Conservation (phyloP, 805 yeast species). For the Suhomyces canberraensis region DNA sequence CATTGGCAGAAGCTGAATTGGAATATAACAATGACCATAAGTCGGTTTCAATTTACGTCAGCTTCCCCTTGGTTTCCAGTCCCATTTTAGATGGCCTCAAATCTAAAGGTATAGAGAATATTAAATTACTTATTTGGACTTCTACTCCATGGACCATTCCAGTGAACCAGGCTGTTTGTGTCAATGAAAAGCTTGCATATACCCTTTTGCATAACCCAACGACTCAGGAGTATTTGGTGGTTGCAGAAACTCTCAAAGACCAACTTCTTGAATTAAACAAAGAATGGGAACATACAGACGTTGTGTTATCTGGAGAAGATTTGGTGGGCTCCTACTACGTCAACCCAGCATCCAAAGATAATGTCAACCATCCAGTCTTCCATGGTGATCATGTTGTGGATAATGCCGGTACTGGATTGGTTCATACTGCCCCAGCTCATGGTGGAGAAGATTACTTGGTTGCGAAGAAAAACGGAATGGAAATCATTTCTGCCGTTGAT, state of each 20-base stretch:
- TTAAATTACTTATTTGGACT: slow-evolving; percentile 76
- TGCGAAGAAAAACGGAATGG: slow-evolving; percentile 56
- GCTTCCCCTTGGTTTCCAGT: slow-evolving; percentile 48
- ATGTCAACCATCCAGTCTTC: slow-evolving; percentile 52
- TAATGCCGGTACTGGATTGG: slow-evolving; percentile 88
- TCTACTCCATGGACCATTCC: slow-evolving; percentile 98
- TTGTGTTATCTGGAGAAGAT: slow-evolving; percentile 20
- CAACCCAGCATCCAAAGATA: slow-evolving; percentile 49
- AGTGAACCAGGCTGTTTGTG: slow-evolving; percentile 79
- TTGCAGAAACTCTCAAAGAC: slow-evolving; percentile 50
- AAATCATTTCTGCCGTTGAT: slow-evolving; percentile 76
- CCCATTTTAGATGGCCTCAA: slow-evolving; percentile 16
- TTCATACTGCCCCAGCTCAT: slow-evolving; percentile 97
- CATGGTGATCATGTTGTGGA: slow-evolving; percentile 81
- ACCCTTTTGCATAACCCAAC: slow-evolving; percentile 36
- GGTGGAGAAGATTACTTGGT: slow-evolving; percentile 88
- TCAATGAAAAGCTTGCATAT: slow-evolving; percentile 58
- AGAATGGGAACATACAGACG: slow-evolving; percentile 2
- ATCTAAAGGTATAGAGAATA: slow-evolving; percentile 7
- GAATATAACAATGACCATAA: slow-evolving; percentile 75
- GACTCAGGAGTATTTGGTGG: slow-evolving; percentile 47
- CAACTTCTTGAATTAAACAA: slow-evolving; percentile 30
- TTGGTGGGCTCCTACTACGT: slow-evolving; percentile 40
- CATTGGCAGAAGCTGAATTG: slow-evolving; percentile 93
- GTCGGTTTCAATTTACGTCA: slow-evolving; percentile 66